Base-by-base conservation (phyloP, 257 asterid species). In the Nicotiana knightiana region DNA sequence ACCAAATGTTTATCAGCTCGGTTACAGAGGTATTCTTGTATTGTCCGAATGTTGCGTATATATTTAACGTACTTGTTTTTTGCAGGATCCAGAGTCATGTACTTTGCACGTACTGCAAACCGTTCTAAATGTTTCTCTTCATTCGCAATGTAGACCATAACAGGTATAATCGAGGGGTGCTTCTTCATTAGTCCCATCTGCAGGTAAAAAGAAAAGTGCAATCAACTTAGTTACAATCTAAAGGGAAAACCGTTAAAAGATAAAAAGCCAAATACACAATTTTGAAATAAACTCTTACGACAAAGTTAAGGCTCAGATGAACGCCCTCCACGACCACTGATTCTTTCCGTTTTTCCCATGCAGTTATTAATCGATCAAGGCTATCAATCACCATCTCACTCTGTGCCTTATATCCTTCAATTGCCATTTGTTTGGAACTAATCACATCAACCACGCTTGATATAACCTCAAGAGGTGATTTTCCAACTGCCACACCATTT, bases 141-240 rank as follows among this genome's bases (percentile, higher is more conserved):
- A 75, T 86, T 93, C 33, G 94, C 86, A 55, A 93, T 93, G 77
- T 93, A 91, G 67, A 93, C 82, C 97, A 93, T 91, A 86, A 93
- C 90, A 4, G 97, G 97, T 82, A 91, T 86, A 71, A 93, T 87
- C 5, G 96, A 93, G 82, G 97, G 97, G 70, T 93, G 97, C 82
- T 91, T 91, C 85, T 91, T 93, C 97, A 93, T 90, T 67, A 93
- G 90, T 46, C 97, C 97, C 97, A 91, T 89, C 97, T 93, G 93
- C 87, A 81, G 57, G 78, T 62, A 76, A 54, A 77, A 73, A 3
- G 7, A 81, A 68, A 84, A 76, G 28, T 26, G 46, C 7, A 51
- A 75, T 51, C 63, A 24, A 75, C 28, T 73, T 54, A 35, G 53
- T 28, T 59, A 28, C 43, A 76, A 43, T 11, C 9, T 16, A 21